Evolutionary conservation across 768 basidiomycete species (phyloP).

Genomic region (Termitomyces sp.): DNA sequence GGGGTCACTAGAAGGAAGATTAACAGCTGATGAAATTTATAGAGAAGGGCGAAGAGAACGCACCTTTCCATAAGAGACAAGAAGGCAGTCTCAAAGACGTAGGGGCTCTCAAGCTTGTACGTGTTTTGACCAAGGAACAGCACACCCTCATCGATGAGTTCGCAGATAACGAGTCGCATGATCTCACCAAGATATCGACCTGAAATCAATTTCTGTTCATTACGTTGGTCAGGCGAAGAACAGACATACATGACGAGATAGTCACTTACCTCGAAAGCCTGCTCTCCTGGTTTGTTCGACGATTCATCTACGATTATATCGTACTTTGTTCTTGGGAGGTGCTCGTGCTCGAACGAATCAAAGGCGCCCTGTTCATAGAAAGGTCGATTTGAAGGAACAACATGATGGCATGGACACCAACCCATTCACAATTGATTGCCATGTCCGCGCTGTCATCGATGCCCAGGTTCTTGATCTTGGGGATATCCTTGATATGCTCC

Average conservation of each 20-base stretch:
- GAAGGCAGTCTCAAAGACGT: conserved; percentile 94
- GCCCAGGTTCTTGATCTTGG: conserved; percentile 76
- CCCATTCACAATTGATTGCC: conserved; percentile 98
- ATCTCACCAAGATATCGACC: conserved; percentile 97
- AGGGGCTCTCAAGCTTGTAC: conserved; percentile 93
- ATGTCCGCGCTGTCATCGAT: conserved; percentile 64
- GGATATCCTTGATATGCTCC: conserved; percentile 81
- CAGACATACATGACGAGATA: neutral
- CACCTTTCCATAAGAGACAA: conserved; percentile 95
- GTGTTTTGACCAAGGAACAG: conserved; percentile 98
- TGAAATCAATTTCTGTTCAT: conserved; percentile 81
- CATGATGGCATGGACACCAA: conserved; percentile 22
- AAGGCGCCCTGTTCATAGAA: conserved; percentile 73
- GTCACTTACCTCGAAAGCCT: conserved; percentile 74
- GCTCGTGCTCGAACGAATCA: conserved; percentile 92
- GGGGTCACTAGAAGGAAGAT: conserved; percentile 55
- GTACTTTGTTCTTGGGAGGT: conserved; percentile 93
- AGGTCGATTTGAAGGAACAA: neutral
- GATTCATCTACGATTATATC: conserved; percentile 87
- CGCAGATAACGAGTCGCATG: conserved; percentile 88
- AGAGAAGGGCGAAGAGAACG: neutral
- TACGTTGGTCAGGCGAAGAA: neutral
- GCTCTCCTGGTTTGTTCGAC: conserved; percentile 96
- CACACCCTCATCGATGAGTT: conserved; percentile 94
- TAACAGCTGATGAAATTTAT: neutral